A percentile compares a stretch with the other conserved stretches of the same genome.
Evolutionary conservation across 225 moss, liverwort and hornwort genomes (phyloP).

Genomic region (Physcomitrium patens): DNA sequence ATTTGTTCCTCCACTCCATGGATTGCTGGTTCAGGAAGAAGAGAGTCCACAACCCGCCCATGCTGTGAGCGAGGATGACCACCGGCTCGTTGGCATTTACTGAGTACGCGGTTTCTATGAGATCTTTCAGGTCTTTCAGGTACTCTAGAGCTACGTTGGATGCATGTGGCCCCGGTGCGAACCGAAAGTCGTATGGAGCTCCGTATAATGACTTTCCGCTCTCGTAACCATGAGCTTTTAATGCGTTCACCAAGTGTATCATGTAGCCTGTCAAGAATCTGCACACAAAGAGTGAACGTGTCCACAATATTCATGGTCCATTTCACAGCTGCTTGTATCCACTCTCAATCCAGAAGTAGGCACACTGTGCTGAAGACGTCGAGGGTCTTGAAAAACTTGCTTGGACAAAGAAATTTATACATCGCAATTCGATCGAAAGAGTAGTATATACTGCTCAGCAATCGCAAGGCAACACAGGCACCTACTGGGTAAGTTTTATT

Average conservation of each 20-base stretch:
- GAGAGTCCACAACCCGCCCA: conserved; percentile 84
- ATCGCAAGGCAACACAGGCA: too few species aligned
- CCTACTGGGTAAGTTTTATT: too few species aligned
- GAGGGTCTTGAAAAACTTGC: too few species aligned
- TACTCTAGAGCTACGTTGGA: conserved; percentile 69
- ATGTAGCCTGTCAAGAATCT: conserved; percentile 78
- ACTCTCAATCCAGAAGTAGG: too few species aligned
- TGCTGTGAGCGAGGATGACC: conserved; percentile 76
- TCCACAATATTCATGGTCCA: too few species aligned
- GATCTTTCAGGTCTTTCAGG: conserved; percentile 57
- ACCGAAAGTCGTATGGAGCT: conserved; percentile 95
- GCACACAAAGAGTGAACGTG: conserved; percentile 10
- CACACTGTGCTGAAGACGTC: too few species aligned
- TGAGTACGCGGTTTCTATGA: conserved; percentile 67
- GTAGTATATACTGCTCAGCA: too few species aligned
- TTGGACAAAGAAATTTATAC: too few species aligned
- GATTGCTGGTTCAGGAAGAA: conserved; percentile 85
- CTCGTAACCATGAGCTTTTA: conserved; percentile 66
- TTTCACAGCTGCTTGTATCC: too few species aligned
- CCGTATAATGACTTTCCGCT: conserved; percentile 75
- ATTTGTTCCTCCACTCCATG: conserved; percentile 58
- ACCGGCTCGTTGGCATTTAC: conserved; percentile 65
- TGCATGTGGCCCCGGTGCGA: conserved; percentile 85
- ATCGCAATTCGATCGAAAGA: too few species aligned
- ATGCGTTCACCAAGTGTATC: conserved; percentile 62